These are phyloP conservation scores for Neopestalotiopsis sp. DNA, from an alignment of 2,329 filamentous ascomycete genomes.

Conservation along the genomic window DNA sequence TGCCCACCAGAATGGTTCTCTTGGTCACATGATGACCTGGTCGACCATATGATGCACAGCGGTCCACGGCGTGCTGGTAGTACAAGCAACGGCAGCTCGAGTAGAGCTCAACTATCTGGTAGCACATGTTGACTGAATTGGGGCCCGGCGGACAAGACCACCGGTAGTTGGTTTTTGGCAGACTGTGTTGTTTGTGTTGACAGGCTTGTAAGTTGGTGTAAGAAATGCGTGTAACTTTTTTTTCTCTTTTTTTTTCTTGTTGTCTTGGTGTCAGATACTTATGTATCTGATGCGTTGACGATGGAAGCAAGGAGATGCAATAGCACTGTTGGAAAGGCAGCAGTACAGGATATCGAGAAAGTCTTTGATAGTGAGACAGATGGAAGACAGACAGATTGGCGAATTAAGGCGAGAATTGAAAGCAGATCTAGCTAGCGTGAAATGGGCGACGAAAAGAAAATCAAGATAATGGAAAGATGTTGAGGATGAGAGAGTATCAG, in stretches of 20 bases:
- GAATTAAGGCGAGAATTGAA: constrained; percentile 15
- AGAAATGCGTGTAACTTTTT: not conserved
- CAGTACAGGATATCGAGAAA: not conserved
- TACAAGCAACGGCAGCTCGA: constrained; percentile 88
- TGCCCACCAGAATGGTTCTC: constrained; percentile 82
- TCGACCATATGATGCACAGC: constrained; percentile 77
- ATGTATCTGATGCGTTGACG: not conserved
- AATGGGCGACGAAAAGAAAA: constrained; percentile 17
- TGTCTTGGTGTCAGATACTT: not conserved
- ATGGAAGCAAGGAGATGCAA: constrained; percentile 15
- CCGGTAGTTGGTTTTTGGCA: not conserved
- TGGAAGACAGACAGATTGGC: not conserved
- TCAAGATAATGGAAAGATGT: constrained; percentile 4
- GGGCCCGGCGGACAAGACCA: not conserved
- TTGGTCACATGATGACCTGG: constrained; percentile 75
- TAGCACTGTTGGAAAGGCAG: not conserved
- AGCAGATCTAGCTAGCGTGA: constrained; percentile 17
- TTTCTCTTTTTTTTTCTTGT: not conserved
- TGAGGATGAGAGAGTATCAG: constrained; percentile 14
- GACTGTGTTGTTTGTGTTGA: not conserved
- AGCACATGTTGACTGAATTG: constrained; percentile 73
- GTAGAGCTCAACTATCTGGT: constrained; percentile 84
- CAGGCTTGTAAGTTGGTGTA: not conserved
- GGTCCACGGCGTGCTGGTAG: constrained; percentile 85
- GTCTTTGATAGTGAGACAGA: not conserved